Conservation (phyloP, 164 flowering plant genomes). For the Magnolia changhungtana region DNA sequence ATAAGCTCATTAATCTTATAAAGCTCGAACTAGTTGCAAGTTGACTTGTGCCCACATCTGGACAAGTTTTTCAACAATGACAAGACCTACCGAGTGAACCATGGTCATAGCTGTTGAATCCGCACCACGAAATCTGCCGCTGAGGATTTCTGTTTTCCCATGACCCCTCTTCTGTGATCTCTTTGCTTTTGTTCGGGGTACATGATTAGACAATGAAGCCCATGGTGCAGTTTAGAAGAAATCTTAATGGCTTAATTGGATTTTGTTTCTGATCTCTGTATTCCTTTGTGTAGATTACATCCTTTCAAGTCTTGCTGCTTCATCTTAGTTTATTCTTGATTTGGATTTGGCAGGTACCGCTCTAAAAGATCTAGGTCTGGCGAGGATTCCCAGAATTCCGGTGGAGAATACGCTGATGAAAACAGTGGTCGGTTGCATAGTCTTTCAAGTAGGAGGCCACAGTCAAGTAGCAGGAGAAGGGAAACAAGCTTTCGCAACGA, state of each 20-base stretch:
- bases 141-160: too few species aligned
- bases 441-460: conserved; percentile 2
- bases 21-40: too few species aligned
- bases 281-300: not conserved
- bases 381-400: conserved; percentile 25
- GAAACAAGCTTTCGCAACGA: conserved; percentile 4
- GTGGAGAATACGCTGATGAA: conserved; percentile 18
- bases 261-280: not conserved
- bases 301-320: not conserved
- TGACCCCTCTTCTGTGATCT: too few species aligned
- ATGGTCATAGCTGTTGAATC: too few species aligned
- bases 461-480: conserved; percentile 1
- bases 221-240: too few species aligned
- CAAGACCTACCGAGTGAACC: too few species aligned
- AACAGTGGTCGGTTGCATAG: not conserved
- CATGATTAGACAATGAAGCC: too few species aligned
- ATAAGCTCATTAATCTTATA: too few species aligned
- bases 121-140: too few species aligned
- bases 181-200: too few species aligned
- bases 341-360: conserved; percentile 31
- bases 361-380: conserved; percentile 44
- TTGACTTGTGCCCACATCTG: too few species aligned
- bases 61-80: too few species aligned
- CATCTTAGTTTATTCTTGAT: conserved; percentile 5
- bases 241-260: not conserved